Evolutionary conservation across 805 yeast species (phyloP).

Genomic region (Sugiyamaella qingdaonensis): DNA sequence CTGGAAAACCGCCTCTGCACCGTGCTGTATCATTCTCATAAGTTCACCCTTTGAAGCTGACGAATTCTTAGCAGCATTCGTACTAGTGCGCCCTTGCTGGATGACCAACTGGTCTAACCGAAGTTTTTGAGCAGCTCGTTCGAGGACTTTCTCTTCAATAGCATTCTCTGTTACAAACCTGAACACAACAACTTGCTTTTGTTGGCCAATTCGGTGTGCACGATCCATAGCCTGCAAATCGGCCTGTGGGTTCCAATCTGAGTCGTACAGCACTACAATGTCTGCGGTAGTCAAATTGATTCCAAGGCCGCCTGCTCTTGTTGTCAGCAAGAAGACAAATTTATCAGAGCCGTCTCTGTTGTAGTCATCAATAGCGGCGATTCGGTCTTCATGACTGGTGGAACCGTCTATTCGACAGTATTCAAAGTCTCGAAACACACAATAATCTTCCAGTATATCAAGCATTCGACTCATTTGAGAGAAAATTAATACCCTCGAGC

Average conservation of each 20-base stretch:
- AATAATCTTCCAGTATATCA: conserved; percentile 90
- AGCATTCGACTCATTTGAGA: conserved; percentile 90
- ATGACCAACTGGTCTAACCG: conserved; percentile 91
- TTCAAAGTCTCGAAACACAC: conserved; percentile 74
- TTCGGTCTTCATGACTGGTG: conserved; percentile 88
- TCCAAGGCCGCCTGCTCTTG: conserved; percentile 96
- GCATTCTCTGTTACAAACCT: conserved; percentile 95
- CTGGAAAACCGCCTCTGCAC: conserved; percentile 85
- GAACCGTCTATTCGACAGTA: conserved; percentile 94
- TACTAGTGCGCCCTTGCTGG: conserved; percentile 70
- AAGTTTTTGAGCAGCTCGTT: conserved; percentile 91
- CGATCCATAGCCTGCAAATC: conserved; percentile 98
- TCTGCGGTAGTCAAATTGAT: conserved; percentile 90
- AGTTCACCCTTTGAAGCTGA: conserved; percentile 67
- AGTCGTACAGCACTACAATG: conserved; percentile 80
- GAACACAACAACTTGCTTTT: conserved; percentile 87
- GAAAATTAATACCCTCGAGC: conserved; percentile 86
- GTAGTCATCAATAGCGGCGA: conserved; percentile 86
- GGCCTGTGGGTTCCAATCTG: conserved; percentile 98
- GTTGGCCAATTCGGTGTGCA: conserved; percentile 96
- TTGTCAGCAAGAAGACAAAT: conserved; percentile 79
- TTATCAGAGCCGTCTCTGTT: conserved; percentile 76
- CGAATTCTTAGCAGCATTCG: conserved; percentile 36
- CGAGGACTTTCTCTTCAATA: conserved; percentile 92
- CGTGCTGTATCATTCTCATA: conserved; percentile 92